A percentile compares a stretch with the other conserved stretches of the same genome.
phyloP scores from a whole-genome alignment of 1,284 basidiomycete genomes.

The Ceratobasidium sp. region DNA sequence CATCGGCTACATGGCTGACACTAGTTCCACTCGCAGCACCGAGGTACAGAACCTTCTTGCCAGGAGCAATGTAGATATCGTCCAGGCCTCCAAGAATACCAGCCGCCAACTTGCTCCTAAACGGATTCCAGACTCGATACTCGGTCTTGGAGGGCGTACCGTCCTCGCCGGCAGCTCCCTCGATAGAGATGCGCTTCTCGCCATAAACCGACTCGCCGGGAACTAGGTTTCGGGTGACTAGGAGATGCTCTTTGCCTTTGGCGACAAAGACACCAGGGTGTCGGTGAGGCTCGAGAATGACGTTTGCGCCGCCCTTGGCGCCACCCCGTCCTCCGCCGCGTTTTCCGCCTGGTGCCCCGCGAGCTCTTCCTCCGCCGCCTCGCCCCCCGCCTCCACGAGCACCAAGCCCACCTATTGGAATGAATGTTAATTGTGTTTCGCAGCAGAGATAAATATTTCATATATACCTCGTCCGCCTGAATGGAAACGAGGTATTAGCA shows the following conservation, averaged over 20 bases:
- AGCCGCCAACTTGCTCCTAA: constrained; percentile 95
- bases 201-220: constrained; percentile 99
- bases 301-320: constrained; percentile 70
- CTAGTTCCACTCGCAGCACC: constrained; percentile 97
- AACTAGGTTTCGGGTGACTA: constrained; percentile 97
- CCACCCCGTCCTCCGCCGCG: constrained; percentile 61
- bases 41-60: constrained; percentile 96
- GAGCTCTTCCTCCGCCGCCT: constrained; percentile 38
- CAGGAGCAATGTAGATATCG: constrained; percentile 91
- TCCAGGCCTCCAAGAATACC: constrained; percentile 97
- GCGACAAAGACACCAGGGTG: constrained; percentile 94
- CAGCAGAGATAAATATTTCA: background rate
- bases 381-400: constrained; percentile 47
- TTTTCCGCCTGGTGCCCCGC: constrained; percentile 51
- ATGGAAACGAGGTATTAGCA: constrained; percentile 42
- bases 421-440: constrained; percentile 1
- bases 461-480: constrained; percentile 44
- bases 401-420: constrained; percentile 44
- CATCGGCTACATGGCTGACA: constrained; percentile 98
- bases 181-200: constrained; percentile 92
- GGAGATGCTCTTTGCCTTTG: constrained; percentile 94
- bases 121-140: constrained; percentile 99
- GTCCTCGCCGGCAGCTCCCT: constrained; percentile 67
- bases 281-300: constrained; percentile 92
- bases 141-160: constrained; percentile 85